phyloP scores from a whole-genome alignment of 2,329 filamentous ascomycete species.

The Sarocladium kiliense region DNA sequence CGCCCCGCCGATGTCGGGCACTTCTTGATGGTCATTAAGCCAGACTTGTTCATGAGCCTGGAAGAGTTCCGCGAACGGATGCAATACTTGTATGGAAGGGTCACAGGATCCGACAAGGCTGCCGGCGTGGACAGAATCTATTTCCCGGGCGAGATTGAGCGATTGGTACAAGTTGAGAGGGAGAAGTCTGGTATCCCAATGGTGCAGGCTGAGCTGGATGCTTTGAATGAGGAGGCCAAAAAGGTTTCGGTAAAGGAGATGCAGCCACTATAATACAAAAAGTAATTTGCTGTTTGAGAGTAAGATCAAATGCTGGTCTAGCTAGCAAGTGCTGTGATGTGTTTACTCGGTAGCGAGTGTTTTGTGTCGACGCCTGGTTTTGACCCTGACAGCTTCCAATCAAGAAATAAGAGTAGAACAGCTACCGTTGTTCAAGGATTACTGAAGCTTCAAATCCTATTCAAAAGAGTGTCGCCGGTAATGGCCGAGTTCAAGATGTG shows the following conservation, averaged over 20 bases:
- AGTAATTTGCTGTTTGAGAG: too few species aligned
- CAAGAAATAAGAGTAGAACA: too few species aligned
- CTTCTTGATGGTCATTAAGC: slow-evolving; percentile 67
- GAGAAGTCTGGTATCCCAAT: slow-evolving; percentile 53
- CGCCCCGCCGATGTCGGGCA: slow-evolving; percentile 68
- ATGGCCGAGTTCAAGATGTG: too few species aligned
- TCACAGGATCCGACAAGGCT: slow-evolving; percentile 49
- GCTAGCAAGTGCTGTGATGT: too few species aligned
- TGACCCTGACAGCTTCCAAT: too few species aligned
- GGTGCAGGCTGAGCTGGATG: slow-evolving; percentile 49
- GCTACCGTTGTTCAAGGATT: too few species aligned
- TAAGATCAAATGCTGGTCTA: too few species aligned
- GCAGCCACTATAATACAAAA: not conserved
- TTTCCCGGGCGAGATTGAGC: slow-evolving; percentile 59
- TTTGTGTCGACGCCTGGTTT: too few species aligned
- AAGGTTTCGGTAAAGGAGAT: slow-evolving; percentile 30
- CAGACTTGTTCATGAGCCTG: slow-evolving; percentile 66
- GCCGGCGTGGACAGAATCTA: slow-evolving; percentile 53
- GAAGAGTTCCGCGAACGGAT: slow-evolving; percentile 64
- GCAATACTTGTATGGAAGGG: slow-evolving; percentile 47
- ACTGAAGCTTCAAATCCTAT: too few species aligned
- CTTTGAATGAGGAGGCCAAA: slow-evolving; percentile 48
- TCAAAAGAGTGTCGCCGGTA: too few species aligned
- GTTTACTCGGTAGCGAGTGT: too few species aligned
- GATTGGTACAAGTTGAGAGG: slow-evolving; percentile 45